Evolutionary conservation across 805 yeast species (phyloP).

Genomic region (Scheffersomyces ergatensis): DNA sequence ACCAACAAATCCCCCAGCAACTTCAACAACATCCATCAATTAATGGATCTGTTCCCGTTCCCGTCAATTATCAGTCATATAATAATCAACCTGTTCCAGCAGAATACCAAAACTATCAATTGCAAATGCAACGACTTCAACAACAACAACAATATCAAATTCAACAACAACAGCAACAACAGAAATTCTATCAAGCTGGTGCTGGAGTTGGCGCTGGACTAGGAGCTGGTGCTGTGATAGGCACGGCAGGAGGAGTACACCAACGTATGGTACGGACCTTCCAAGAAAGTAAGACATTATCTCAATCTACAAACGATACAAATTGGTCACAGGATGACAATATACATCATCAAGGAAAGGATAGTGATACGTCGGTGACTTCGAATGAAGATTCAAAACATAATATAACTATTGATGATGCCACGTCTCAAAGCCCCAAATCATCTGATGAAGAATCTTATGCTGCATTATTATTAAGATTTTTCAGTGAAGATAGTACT

Average conservation of each 20-base stretch:
- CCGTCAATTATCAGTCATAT: slow-evolving; percentile 14
- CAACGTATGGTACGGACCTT: slow-evolving; percentile 6
- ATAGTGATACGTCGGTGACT: slow-evolving; percentile 40
- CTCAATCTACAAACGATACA: slow-evolving; percentile 43
- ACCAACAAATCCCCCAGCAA: background rate
- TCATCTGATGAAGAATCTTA: slow-evolving; percentile 49
- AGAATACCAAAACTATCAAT: slow-evolving; percentile 22
- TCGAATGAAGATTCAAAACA: slow-evolving; percentile 20
- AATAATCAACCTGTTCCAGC: slow-evolving; percentile 6
- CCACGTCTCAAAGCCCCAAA: slow-evolving; percentile 32
- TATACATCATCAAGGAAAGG: slow-evolving; percentile 17
- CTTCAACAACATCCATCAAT: slow-evolving; percentile 4
- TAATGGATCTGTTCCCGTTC: background rate
- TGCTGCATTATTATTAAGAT: slow-evolving; percentile 37
- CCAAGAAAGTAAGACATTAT: slow-evolving; percentile 13
- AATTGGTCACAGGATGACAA: slow-evolving; percentile 43
- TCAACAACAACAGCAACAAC: slow-evolving; percentile 12
- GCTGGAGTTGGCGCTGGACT: no score
- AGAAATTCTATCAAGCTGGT: slow-evolving; percentile 1
- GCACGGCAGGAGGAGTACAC: background rate
- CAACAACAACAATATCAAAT: slow-evolving; percentile 20
- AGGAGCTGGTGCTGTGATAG: no score
- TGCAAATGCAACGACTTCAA: slow-evolving; percentile 25
- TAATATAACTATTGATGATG: slow-evolving; percentile 2
- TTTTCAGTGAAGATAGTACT: slow-evolving; percentile 42